These are phyloP conservation scores for Candida chauliodis DNA, from an alignment of 805 yeast genomes.

Conservation along the genomic window DNA sequence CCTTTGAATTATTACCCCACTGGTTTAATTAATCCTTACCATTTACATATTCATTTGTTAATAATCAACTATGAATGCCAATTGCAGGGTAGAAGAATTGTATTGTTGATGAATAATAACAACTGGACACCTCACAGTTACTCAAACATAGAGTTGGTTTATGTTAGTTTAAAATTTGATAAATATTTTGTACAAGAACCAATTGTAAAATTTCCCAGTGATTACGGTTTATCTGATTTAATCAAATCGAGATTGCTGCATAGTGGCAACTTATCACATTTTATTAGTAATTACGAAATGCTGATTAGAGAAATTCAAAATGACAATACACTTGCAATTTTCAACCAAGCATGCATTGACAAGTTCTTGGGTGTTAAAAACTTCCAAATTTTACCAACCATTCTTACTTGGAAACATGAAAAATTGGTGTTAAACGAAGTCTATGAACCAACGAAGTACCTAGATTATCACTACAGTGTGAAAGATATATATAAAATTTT, in stretches of 20 bases:
- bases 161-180: constrained; percentile 7
- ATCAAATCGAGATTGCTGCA: constrained; percentile 1
- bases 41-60: constrained; percentile 9
- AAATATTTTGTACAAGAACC: not conserved
- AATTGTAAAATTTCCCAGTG: constrained; percentile 7
- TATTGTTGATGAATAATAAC: constrained; percentile 9
- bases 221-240: constrained; percentile 10
- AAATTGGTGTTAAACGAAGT: constrained; percentile 2
- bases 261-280: not conserved
- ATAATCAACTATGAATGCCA: constrained; percentile 10
- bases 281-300: constrained; percentile 1
- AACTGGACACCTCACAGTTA: constrained; percentile 1
- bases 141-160: constrained; percentile 10
- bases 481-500: constrained; percentile 9
- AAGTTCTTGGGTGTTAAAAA: not conserved
- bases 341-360: constrained; percentile 6
- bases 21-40: constrained; percentile 11
- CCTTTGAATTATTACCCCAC: constrained; percentile 10
- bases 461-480: constrained; percentile 10
- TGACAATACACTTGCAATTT: constrained; percentile 4
- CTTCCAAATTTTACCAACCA: not conserved
- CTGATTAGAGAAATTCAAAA: constrained; percentile 2
- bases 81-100: constrained; percentile 6
- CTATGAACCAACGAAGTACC: not conserved
- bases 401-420: not conserved